phyloP scores from a whole-genome alignment of 2,329 filamentous ascomycete species.

The Paraphaeosphaeria sporulosa region DNA sequence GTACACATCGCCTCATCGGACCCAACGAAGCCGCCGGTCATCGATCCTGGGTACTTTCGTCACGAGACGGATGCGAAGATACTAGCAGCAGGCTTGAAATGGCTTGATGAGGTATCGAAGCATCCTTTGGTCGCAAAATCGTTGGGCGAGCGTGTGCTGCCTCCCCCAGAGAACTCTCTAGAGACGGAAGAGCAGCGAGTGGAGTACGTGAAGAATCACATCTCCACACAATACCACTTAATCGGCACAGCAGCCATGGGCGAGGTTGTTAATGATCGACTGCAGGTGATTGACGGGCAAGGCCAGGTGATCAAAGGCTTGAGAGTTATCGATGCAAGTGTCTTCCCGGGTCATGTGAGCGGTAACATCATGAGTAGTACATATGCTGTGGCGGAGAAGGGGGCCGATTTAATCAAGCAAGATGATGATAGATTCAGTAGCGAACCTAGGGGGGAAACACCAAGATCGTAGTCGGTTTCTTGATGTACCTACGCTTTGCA shows the following conservation, averaged over 20 bases:
- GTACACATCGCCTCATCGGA: conserved; percentile 35
- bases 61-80: conserved; percentile 23
- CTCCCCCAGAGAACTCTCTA: conserved; percentile 15
- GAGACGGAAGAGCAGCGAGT: conserved; percentile 24
- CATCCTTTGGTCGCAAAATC: conserved; percentile 15
- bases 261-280: conserved; percentile 6
- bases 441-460: neutral
- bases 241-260: conserved; percentile 27
- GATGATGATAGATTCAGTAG: conserved; percentile 12
- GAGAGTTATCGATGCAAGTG: conserved; percentile 24
- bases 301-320: conserved; percentile 12
- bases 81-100: conserved; percentile 15
- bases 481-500: neutral
- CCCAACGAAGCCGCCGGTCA: conserved; percentile 43
- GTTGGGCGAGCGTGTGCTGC: conserved; percentile 18
- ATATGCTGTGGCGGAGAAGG: conserved; percentile 26
- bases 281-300: conserved; percentile 10
- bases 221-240: conserved; percentile 24
- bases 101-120: conserved; percentile 17
- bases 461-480: neutral
- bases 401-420: conserved; percentile 23
- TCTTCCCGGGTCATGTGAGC: conserved; percentile 21
- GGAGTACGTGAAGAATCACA: conserved; percentile 19
- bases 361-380: conserved; percentile 23
- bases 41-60: conserved; percentile 29